These are phyloP conservation scores for Melastoma candidum DNA, from an alignment of 441 rosid genomes.

Conservation along the genomic window DNA sequence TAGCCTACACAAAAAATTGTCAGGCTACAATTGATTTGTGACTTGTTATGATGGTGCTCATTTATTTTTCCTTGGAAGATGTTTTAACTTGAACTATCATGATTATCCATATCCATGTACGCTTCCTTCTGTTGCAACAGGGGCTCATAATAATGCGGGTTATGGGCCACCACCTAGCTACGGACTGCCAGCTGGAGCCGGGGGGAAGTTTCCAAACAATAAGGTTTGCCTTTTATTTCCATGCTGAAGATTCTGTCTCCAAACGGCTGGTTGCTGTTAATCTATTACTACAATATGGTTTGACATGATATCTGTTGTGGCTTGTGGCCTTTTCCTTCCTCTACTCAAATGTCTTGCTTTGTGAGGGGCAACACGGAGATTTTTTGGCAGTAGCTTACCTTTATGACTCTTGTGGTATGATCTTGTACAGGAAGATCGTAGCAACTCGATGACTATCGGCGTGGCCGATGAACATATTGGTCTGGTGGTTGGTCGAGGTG, in stretches of 20 bases:
- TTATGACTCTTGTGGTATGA: background rate
- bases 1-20: no score
- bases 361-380: background rate
- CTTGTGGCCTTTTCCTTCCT: no score
- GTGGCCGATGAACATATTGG: slow-evolving; percentile 90
- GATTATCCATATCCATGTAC: slow-evolving; percentile 55
- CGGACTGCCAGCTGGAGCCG: slow-evolving; percentile 53
- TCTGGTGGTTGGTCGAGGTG: slow-evolving; percentile 93
- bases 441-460: slow-evolving; percentile 70
- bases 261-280: no score
- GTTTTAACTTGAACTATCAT: slow-evolving; percentile 45
- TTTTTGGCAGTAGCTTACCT: background rate
- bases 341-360: no score
- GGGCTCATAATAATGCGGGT: slow-evolving; percentile 50
- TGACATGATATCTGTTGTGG: no score
- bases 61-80: slow-evolving; percentile 25
- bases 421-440: slow-evolving; percentile 64
- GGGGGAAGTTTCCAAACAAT: slow-evolving; percentile 70
- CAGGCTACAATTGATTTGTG: slow-evolving; percentile 6
- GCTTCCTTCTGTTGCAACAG: slow-evolving; percentile 79
- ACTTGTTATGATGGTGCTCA: slow-evolving; percentile 7
- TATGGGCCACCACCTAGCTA: slow-evolving; percentile 50
- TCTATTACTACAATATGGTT: no score
- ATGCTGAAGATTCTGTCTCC: background rate
- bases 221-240: slow-evolving; percentile 42